Percentiles rank a stretch among this genome's conserved stretches.
phyloP scores from a whole-genome alignment of 768 basidiomycete species.

The Nidula microcarpa region DNA sequence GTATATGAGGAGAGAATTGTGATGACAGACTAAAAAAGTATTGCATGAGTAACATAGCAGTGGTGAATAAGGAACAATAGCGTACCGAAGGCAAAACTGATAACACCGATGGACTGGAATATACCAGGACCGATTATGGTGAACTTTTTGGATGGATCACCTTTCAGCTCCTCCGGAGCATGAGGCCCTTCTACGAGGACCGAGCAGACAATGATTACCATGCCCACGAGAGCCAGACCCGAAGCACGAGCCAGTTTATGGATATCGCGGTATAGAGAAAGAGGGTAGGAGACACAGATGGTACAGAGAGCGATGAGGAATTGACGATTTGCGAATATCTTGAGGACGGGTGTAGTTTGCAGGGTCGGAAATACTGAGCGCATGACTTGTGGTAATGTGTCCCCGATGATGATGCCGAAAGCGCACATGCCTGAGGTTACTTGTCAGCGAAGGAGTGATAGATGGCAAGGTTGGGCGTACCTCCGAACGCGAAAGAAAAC shows the following conservation, averaged over 20 bases:
- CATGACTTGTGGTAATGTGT: constrained; percentile 94
- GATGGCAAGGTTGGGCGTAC: constrained; percentile 32
- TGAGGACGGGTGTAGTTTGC: constrained; percentile 66
- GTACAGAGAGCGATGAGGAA: constrained; percentile 90
- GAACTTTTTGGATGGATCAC: constrained; percentile 70
- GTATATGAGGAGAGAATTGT: constrained; percentile 96
- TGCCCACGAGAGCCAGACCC: constrained; percentile 85
- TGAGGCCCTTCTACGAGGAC: constrained; percentile 83
- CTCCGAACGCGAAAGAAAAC: constrained; percentile 96
- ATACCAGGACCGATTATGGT: constrained; percentile 77
- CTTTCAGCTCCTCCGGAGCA: constrained; percentile 69
- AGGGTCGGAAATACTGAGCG: constrained; percentile 77
- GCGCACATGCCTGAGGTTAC: constrained; percentile 85
- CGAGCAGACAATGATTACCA: constrained; percentile 87
- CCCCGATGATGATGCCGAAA: constrained; percentile 96
- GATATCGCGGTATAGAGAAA: constrained; percentile 95
- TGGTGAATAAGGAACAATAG: not conserved
- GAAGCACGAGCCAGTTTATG: constrained; percentile 95
- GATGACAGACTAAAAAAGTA: constrained; percentile 73
- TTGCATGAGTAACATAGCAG: not conserved
- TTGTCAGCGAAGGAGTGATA: not conserved
- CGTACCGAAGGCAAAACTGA: constrained; percentile 83
- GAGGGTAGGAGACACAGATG: constrained; percentile 85
- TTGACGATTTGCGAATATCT: constrained; percentile 77
- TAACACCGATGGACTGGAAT: constrained; percentile 96